Evolutionary conservation across 2,329 filamentous ascomycete genomes (phyloP).

Genomic region (Colletotrichum somersetense): DNA sequence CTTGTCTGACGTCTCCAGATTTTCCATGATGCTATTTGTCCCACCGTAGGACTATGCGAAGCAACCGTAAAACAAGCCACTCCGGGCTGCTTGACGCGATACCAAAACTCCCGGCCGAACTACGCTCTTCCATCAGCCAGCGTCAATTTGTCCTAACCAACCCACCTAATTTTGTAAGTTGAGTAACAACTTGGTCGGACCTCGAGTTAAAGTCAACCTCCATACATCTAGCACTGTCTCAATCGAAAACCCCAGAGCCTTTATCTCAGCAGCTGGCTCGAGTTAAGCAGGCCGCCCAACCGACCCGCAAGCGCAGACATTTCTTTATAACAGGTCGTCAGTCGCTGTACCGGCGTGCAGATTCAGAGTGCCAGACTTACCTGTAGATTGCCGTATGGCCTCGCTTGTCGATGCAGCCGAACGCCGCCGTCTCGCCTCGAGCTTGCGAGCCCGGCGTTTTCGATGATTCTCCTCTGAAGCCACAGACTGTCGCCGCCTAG

Average conservation of each 20-base stretch:
- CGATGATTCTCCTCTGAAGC: not conserved
- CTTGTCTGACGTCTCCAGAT: not conserved
- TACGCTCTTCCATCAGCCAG: not conserved
- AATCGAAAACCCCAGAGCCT: not conserved
- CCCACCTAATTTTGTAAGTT: not conserved
- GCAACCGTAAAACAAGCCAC: not conserved
- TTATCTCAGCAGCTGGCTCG: not conserved
- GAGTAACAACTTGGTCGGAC: not conserved
- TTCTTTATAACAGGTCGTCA: not conserved
- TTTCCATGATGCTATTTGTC: not conserved
- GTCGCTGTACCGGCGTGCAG: not conserved
- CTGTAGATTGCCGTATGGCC: not conserved
- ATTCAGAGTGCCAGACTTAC: not conserved
- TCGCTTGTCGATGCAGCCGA: not conserved
- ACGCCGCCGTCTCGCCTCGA: not conserved
- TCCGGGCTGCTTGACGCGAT: not conserved
- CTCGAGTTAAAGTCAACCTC: not conserved
- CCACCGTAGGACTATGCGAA: not conserved
- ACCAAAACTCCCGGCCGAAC: not conserved
- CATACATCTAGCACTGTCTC: not conserved
- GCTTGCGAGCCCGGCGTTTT: not conserved
- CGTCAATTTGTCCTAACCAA: not conserved
- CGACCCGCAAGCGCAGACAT: not conserved
- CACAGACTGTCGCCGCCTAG: not conserved
- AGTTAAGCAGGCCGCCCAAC: not conserved